Evolutionary conservation across 2,329 filamentous ascomycete genomes (phyloP), one percentile per base, ranked within the genome.

Genomic region (Alternaria sp.): DNA sequence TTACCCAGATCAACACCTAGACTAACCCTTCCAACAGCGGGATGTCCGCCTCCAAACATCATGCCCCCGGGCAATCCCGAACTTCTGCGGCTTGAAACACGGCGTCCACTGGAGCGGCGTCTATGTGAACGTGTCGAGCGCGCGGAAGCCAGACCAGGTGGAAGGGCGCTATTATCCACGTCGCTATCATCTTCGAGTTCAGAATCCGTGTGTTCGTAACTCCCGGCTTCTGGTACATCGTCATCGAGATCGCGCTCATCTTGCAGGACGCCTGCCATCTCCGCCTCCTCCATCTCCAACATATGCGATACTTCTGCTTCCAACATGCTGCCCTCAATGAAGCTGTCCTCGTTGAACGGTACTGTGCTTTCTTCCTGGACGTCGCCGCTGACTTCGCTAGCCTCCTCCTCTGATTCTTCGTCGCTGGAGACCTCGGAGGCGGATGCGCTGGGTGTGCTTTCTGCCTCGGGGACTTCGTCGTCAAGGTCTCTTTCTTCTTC

Each of bases 181-280:
- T 76, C 74, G 25, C 70, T 73, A 11, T 70, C 71, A 62, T 84
- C 83, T 56, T 85, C 83, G 1, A 82, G 68, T 64, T 86, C 84
- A 12, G 84, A 86, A 66, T 86, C 85, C 4, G 85, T 86, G 66
- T 86, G 85, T 69, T 86, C 81, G 67, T 86, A 86, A 66, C 81
- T 83, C 21, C 84, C 85, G 5, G 83, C 84, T 67, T 86, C 84
- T 0, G 84, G 85, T 21, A 86, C 79, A 62, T 83, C 83, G 57
- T 85, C 84, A 67, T 86, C 84, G 8, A 84, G 68, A 56, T 84
- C 83, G 45, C 83, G 79, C 64, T 83, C 82, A 56, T 85, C 83
- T 60, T 82, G 79, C n/a, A 83, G 74, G 5, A 81, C 78, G 47
- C 82, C 83, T 13, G 78, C 80, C 70, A 83, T 76, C 71, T 83